Evolutionary conservation across 768 basidiomycete genomes (phyloP), one percentile per base, ranked within the genome.

Genomic region (Trametes gibbosa): DNA sequence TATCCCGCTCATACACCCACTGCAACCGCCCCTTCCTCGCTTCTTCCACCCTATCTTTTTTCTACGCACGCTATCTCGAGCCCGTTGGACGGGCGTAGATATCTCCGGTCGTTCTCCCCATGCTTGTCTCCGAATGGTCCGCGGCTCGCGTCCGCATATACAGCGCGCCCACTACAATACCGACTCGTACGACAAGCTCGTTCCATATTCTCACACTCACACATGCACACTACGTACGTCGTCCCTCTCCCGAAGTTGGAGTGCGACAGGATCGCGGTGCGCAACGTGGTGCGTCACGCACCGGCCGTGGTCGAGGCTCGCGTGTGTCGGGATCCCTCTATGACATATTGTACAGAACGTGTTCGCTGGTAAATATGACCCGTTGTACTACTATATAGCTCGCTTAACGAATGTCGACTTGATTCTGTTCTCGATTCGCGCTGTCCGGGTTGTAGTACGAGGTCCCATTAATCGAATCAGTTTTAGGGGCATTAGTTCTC

Each of bases 321-420:
- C 47, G 42, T 39, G 47, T 29, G 39, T 56, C 35, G 50, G 34
- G 23, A 21, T 23, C 21, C 12, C 29, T 25, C 17, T 29, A 19
- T 49, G 35, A 23, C 39, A 49, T 56, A 56, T 56, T 56, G 55
- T 56, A 56, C 55, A 56, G 47, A 56, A 56, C n/a, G 19, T 24
- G 8, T 43, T 12, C 19, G 8, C 23, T 17, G n/a, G 40, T 41
- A 45, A n/a, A 45, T 49, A 47, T n/a, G n/a, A n/a, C n/a, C n/a
- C n/a, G 55, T 56, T 56, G 55, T 56, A 56, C 55, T 56, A 56
- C 55, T 49, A 56, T 56, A 56, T 21, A 56, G 55, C 47, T 56
- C 47, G 47, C 23, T 35, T 56, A 56, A 56, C 47, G 55, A 49
- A 42, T 50, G 53, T 53, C 61, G n/a, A n/a, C n/a, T n/a, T n/a